A percentile compares a stretch with the other conserved stretches of the same genome.
phyloP scores from a whole-genome alignment of 306 rosid genomes.

The Pyrus bretschneideri region DNA sequence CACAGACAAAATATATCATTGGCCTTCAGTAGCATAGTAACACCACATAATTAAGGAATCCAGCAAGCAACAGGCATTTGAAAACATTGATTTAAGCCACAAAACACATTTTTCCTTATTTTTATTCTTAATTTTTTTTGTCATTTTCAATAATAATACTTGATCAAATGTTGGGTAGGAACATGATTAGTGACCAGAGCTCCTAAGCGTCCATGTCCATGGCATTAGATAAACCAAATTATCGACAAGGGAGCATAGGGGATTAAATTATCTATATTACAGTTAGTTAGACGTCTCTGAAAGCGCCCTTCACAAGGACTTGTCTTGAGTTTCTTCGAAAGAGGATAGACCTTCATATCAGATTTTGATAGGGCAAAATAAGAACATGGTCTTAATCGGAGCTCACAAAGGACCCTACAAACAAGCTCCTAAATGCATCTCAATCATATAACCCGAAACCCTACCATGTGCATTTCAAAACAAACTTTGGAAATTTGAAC shows the following conservation, averaged over 20 bases:
- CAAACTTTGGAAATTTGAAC: neutral
- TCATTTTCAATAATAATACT: neutral
- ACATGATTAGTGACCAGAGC: neutral
- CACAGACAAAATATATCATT: too few species aligned
- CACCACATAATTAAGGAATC: slow-evolving; percentile 1
- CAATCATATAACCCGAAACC: neutral
- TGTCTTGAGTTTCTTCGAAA: slow-evolving; percentile 8
- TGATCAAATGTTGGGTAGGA: neutral
- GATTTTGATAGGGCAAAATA: neutral
- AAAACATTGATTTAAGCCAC: neutral
- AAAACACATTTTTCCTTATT: neutral
- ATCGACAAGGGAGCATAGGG: neutral
- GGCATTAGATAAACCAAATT: neutral
- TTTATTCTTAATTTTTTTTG: neutral
- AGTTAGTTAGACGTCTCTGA: slow-evolving; percentile 18
- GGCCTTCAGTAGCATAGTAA: neutral
- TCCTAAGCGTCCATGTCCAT: neutral
- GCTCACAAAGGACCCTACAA: slow-evolving; percentile 7
- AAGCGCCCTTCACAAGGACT: slow-evolving; percentile 26
- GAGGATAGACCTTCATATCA: neutral
- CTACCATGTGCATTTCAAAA: slow-evolving; percentile 16
- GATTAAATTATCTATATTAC: neutral
- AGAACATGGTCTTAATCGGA: neutral
- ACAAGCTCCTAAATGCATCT: neutral
- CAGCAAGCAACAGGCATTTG: neutral